Base-by-base conservation (phyloP, 345 rosid species). In the Rhizophora mangle region DNA sequence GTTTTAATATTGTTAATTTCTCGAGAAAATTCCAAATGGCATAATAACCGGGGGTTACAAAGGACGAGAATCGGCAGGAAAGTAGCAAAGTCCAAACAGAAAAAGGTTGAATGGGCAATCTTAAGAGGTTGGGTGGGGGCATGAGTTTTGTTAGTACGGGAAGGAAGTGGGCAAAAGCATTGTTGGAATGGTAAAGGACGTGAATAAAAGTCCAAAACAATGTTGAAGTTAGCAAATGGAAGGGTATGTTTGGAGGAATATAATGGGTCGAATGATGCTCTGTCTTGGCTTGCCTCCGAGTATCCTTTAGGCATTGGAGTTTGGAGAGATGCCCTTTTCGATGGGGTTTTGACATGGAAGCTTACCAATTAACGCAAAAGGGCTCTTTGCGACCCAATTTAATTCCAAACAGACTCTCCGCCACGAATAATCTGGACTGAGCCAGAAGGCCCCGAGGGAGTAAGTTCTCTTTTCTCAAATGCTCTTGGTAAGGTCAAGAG, bases 221-320 rank as follows among this genome's bases (percentile, higher is more conserved):
- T 68, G 84, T 83, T 78, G 86, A 78, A 72, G 73, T 68, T 80
- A 84, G 92, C 90, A 74, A 82, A 81, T 92, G 93, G 93, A 89
- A 82, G 87, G 85, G 85, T 72, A 72, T 84, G 89, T 77, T 92
- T 89, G 91, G 88, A 82, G 81, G 87, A 89, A 88, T 86, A 80
- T 86, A 79, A 82, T 72, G 71, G 69, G 71, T 68, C 66, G 75
- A 62, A 54, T 60, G 75, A 71, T 69, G 49, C 76, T 46, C 71
- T 56, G 66, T 21, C 75, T 15, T 13, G 65, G 60, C 30, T 34
- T 68, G 71, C 56, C 65, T 60, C 67, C 27, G 24, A 54, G 73
- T 69, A 72, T 72, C 30, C 24, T 55, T 13, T 55, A 3, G 15
- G 27, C 30, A 22, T 55, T 55, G 59, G 10, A 55, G 49, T 43